Base-by-base conservation (phyloP, 2,329 filamentous ascomycete genomes). In the Aspergillus floridensis region DNA sequence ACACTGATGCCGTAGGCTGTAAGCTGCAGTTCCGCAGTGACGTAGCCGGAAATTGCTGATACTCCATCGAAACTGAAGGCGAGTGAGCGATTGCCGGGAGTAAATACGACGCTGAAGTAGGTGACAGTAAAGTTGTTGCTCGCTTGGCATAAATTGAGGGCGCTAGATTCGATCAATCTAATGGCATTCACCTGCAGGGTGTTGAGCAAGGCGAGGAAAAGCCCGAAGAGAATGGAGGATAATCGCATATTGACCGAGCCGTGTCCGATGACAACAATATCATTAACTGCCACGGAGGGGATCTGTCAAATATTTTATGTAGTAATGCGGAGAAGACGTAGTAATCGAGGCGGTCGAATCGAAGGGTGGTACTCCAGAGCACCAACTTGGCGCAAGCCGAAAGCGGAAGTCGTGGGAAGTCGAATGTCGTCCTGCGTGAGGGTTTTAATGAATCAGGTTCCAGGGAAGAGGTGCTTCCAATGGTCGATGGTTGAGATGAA, bases 121-220 rank as follows among this genome's bases (percentile, higher is more conserved):
- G 89, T 92, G 68, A 92, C 92, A 7, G 90, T 89, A 75, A 97
- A 95, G 70, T 87, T 88, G 24, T 90, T 93, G 76, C 93, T 88
- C 59, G 86, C 81, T 81, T 92, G 89, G 77, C 92, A 97, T 49
- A 89, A 84, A 76, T 91, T 92, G 67, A 96, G 84, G 26, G 93
- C 96, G 72, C 85, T 90, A 58, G 93, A 95, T 68, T 88, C 82
- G 70, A 98, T 89, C 71, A 91, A 81, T 64, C 82, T 83, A 71
- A 86, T 82, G 63, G 86, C 89, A 59, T 84, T 79, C 58, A 80
- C 82, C 60, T 84, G 77, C 54, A 84, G 73, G n/a, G 75, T 70
- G 61, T 76, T 69, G 60, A 79, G 63, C 57, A 78, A 71, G 66
- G 76, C 74, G 64, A 78, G 63, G 57, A 80, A 65, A 61, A 80